Evolutionary conservation across 139 green algal genomes (phyloP).

Genomic region (Yamagishiella unicocca): DNA sequence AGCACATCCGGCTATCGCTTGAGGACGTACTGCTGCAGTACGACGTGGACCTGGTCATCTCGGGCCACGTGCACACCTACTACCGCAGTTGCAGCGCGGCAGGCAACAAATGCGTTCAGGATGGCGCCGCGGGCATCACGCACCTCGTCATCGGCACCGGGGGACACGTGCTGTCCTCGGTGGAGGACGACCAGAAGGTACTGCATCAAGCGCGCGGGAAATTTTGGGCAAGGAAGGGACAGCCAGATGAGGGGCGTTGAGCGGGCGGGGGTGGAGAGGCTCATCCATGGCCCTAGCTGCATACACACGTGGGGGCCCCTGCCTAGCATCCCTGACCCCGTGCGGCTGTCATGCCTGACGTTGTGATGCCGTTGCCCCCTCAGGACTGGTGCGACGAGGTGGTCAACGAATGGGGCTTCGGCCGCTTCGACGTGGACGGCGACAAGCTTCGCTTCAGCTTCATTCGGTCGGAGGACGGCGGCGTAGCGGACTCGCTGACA

Average conservation of each 20-base stretch:
- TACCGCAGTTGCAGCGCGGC: slow-evolving; percentile 77
- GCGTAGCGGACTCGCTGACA: slow-evolving; percentile 5
- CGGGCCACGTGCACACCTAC: slow-evolving; percentile 83
- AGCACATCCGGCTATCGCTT: slow-evolving; percentile 72
- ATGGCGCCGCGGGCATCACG: slow-evolving; percentile 59
- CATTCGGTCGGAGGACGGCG: slow-evolving; percentile 18
- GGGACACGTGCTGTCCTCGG: slow-evolving; percentile 68
- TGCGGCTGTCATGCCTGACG: too few relatives aligned
- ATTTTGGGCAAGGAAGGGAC: neutral
- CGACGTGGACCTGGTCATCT: slow-evolving; percentile 76
- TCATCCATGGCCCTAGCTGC: too few relatives aligned
- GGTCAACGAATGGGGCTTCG: slow-evolving; percentile 48
- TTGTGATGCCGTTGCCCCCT: too few relatives aligned
- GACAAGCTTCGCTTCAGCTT: slow-evolving; percentile 13
- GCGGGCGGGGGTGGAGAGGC: too few relatives aligned
- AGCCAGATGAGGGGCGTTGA: too few relatives aligned
- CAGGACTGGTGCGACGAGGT: slow-evolving; percentile 63
- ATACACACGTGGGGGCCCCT: too few relatives aligned
- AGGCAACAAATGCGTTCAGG: slow-evolving; percentile 45
- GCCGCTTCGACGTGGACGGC: slow-evolving; percentile 56
- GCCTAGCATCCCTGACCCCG: too few relatives aligned
- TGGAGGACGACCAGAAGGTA: slow-evolving; percentile 63
- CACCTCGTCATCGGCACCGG: slow-evolving; percentile 74
- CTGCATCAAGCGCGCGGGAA: neutral
- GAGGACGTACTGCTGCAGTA: slow-evolving; percentile 73